Evolutionary conservation across 768 basidiomycete species (phyloP), one percentile per base, ranked within the genome.

Genomic region (Asterophora parasitica): DNA sequence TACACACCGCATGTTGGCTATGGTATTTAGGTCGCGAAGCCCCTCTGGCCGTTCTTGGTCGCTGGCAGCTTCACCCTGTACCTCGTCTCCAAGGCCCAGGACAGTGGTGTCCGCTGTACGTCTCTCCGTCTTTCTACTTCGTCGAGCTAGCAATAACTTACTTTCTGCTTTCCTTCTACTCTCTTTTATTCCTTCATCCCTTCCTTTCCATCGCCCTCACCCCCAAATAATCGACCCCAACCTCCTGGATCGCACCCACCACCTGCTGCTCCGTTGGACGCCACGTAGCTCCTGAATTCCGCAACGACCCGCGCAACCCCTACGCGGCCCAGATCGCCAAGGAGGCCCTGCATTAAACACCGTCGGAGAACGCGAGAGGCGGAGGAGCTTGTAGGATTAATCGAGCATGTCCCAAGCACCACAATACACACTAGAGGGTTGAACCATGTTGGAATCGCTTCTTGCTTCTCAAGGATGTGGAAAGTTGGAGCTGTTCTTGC

Each of bases 231-330:
- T n/a, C n/a, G n/a, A n/a, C n/a, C n/a, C n/a, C n/a, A n/a, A n/a
- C n/a, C n/a, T n/a, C n/a, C n/a, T n/a, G n/a, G n/a, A n/a, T n/a
- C n/a, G n/a, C n/a, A n/a, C n/a, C n/a, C n/a, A n/a, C n/a, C n/a
- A n/a, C n/a, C n/a, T n/a, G n/a, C n/a, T n/a, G n/a, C n/a, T n/a
- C n/a, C n/a, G n/a, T n/a, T n/a, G n/a, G n/a, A n/a, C n/a, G n/a
- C n/a, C n/a, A n/a, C 11, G 20, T n/a, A 40, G 39, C 39, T 27
- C 13, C 77, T 53, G 65, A 74, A 60, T 89, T 77, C 64, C 79
- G 80, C 55, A 83, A 81, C 57, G 85, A 91, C 63, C 79, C 88
- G 28, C 81, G 81, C 62, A 92, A 92, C 75, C 89, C 88, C 31
- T 88, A 89, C 66, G 85, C 83, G 8, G 81, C 81, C 17, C 77